Evolutionary conservation across 1,284 basidiomycete species (phyloP), one percentile per base, ranked within the genome.

Genomic region (Stereum hirsutum): DNA sequence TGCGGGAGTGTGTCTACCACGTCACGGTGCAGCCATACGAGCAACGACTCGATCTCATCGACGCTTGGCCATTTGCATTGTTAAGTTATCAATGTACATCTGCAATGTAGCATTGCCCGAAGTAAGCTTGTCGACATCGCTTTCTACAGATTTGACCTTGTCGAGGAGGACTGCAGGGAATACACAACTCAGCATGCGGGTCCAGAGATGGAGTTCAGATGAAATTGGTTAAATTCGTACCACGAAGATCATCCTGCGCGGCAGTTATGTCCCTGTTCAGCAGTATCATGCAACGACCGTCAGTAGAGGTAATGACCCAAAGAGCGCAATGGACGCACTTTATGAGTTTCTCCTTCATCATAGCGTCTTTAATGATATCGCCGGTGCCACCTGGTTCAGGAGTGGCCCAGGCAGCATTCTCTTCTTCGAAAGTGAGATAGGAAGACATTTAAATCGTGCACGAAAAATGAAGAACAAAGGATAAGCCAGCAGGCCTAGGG

Each of bases 11-110:
- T n/a, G n/a, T n/a, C n/a, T n/a, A n/a, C n/a, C n/a, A n/a, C n/a
- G n/a, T n/a, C n/a, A n/a, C n/a, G n/a, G n/a, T n/a, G n/a, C n/a
- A n/a, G n/a, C n/a, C n/a, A n/a, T n/a, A n/a, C n/a, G n/a, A n/a
- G n/a, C n/a, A n/a, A n/a, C n/a, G n/a, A 19, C 26, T 12, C 23
- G 6, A 31, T 19, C n/a, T 68, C 60, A 84, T 58, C 81, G 71
- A 49, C 81, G 67, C 57, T 79, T 85, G 23, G 84, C 82, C 77
- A 89, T 86, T 59, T 89, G 81, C 56, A 84, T 71, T 0, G 88
- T 90, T 49, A 91, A 57, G 53, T 91, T 91, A 58, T 91, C 87
- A 54, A 90, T 89, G 56, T 91, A 91, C 76, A 82, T 84, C 58
- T 91, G 88, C 44, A 91, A 62, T 4, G 81, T 89, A 49, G 81